Percentiles rank a stretch among this genome's conserved stretches.
phyloP scores from a whole-genome alignment of 106 monocot genomes.

The Allium fistulosum region DNA sequence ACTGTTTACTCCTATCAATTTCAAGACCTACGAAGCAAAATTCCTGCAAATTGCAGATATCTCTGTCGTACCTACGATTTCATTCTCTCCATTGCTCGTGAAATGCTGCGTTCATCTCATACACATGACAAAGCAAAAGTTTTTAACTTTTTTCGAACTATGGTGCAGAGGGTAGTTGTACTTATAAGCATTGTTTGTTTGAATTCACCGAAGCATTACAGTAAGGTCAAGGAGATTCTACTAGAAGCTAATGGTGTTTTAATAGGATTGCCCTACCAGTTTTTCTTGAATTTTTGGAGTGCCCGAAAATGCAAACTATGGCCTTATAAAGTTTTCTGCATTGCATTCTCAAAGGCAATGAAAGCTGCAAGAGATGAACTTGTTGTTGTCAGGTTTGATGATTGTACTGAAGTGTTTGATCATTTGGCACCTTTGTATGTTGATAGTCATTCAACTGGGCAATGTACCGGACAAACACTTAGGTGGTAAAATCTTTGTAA shows the following conservation, averaged over 20 bases:
- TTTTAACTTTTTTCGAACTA: not conserved
- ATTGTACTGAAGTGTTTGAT: not conserved
- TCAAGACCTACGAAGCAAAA: not conserved
- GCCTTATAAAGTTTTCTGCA: not conserved
- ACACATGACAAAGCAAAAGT: no score
- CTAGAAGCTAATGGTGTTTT: slow-evolving; percentile 1
- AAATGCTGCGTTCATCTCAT: not conserved
- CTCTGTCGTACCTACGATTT: not conserved
- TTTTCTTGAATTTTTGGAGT: not conserved
- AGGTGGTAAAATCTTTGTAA: no score
- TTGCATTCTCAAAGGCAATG: slow-evolving; percentile 1
- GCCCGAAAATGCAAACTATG: not conserved
- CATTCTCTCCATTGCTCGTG: not conserved
- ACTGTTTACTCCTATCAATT: not conserved
- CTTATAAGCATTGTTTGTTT: slow-evolving; percentile 1
- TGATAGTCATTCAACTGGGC: not conserved
- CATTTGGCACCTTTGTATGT: slow-evolving; percentile 1
- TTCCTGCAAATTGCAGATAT: not conserved
- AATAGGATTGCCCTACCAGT: not conserved
- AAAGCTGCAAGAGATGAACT: not conserved
- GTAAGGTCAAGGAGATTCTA: not conserved
- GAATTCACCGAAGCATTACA: not conserved
- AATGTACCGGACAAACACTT: no score
- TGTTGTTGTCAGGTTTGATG: not conserved
- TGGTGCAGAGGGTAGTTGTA: not conserved